These are phyloP conservation scores for Annulohypoxylon nitens DNA, from an alignment of 495 filamentous ascomycete genomes.

Conservation along the genomic window DNA sequence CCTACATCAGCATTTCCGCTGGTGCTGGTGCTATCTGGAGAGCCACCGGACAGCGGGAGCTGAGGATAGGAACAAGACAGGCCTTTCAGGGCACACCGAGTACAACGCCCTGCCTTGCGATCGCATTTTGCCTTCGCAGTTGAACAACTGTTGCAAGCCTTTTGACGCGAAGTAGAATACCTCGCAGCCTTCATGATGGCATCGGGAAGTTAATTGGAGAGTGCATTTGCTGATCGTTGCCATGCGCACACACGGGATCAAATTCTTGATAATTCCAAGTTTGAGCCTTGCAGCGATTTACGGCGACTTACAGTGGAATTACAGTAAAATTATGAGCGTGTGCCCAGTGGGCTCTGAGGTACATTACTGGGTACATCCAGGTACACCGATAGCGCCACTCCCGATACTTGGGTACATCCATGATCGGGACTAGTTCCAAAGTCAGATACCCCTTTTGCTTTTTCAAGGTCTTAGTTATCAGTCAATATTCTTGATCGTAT, in stretches of 20 bases:
- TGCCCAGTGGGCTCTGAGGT: no score
- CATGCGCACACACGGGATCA: background rate
- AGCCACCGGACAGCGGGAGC: background rate
- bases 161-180: constrained; percentile 59
- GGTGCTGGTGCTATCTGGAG: background rate
- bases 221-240: background rate
- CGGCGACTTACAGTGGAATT: no score
- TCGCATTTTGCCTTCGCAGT: constrained; percentile 60
- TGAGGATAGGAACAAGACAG: constrained; percentile 42
- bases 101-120: constrained; percentile 51
- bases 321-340: no score
- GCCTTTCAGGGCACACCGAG: constrained; percentile 49
- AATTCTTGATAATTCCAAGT: background rate
- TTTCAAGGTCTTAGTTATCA: background rate
- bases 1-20: background rate
- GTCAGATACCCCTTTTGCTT: no score
- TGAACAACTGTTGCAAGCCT: constrained; percentile 60
- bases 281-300: no score
- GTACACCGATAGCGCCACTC: no score
- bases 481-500: background rate
- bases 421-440: no score
- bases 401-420: no score
- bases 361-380: no score
- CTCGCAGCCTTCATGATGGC: constrained; percentile 53
- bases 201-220: background rate